Conservation (phyloP, 2,329 filamentous ascomycete genomes). For the Gnomoniopsis sp. region DNA sequence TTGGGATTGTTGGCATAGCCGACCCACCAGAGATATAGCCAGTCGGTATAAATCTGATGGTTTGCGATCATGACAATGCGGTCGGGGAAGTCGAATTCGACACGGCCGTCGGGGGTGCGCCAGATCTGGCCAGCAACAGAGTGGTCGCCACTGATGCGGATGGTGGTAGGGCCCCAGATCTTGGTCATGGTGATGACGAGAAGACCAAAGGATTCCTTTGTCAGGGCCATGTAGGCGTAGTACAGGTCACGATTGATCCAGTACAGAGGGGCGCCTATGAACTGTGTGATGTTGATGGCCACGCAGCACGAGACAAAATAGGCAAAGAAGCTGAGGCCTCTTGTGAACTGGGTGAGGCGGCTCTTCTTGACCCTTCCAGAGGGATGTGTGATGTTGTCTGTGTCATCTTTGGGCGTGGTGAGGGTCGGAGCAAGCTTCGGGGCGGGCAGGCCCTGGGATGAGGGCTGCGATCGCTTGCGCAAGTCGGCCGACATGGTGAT, state of each 20-base stretch:
- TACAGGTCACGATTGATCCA: constrained; percentile 73
- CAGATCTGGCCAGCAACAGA: constrained; percentile 74
- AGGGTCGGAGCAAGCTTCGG: constrained; percentile 28
- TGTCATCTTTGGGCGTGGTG: constrained; percentile 15
- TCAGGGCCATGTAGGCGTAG: constrained; percentile 83
- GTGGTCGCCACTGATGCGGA: constrained; percentile 79
- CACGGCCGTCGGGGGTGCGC: constrained; percentile 65
- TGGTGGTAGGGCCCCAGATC: constrained; percentile 81
- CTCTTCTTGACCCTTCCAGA: constrained; percentile 55
- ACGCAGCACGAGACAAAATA: constrained; percentile 51
- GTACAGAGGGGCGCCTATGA: constrained; percentile 74
- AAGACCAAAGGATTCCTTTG: constrained; percentile 79
- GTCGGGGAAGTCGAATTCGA: constrained; percentile 78
- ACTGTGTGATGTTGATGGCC: constrained; percentile 64
- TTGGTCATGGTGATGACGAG: constrained; percentile 77
- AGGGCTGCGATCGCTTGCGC: constrained; percentile 29
- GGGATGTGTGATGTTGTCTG: constrained; percentile 38
- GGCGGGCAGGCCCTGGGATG: constrained; percentile 18
- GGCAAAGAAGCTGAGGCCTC: constrained; percentile 46
- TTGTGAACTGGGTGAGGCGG: constrained; percentile 44
- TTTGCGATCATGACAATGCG: constrained; percentile 82
- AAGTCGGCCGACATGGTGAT: constrained; percentile 34
- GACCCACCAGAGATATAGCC: constrained; percentile 92
- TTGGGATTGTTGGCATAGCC: constrained; percentile 73
- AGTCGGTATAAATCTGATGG: constrained; percentile 89